phyloP scores from a whole-genome alignment of 1,284 basidiomycete species.

The Meira nashicola region DNA sequence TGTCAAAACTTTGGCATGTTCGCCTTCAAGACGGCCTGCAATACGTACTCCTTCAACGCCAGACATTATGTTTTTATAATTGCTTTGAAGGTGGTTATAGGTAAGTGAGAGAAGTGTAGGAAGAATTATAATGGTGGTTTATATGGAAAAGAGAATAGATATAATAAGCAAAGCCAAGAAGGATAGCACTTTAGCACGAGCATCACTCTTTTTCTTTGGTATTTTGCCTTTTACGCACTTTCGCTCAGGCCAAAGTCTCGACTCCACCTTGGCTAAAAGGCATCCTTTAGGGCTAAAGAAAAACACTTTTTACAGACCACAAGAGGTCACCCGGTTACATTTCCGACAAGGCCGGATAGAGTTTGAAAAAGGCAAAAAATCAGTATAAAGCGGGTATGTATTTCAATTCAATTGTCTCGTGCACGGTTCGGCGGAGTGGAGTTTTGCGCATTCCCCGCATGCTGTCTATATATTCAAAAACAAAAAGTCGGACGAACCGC shows the following conservation, averaged over 20 bases:
- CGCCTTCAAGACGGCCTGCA: slow-evolving; percentile 49
- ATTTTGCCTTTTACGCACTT: not conserved
- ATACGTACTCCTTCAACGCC: slow-evolving; percentile 51
- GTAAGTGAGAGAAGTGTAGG: not conserved
- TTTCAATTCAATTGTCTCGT: no score
- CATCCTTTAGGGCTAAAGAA: no score
- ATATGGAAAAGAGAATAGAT: slow-evolving; percentile 2
- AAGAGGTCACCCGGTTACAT: no score
- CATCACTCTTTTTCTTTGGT: not conserved
- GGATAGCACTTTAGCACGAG: not conserved
- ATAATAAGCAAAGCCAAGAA: not conserved
- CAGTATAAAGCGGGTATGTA: no score
- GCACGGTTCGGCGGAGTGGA: no score
- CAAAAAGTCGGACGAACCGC: no score
- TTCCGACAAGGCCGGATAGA: no score
- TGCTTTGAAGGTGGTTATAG: slow-evolving; percentile 2
- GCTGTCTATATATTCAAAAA: no score
- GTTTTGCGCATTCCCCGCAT: no score
- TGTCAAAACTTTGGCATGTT: slow-evolving; percentile 66
- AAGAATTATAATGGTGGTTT: not conserved
- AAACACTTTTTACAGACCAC: no score
- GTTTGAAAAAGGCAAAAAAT: no score
- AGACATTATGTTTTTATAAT: slow-evolving; percentile 32
- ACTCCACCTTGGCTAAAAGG: no score
- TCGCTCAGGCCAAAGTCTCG: not conserved